phyloP scores from a whole-genome alignment of 2,329 filamentous ascomycete species.

The Tolypocladium amazonense region DNA sequence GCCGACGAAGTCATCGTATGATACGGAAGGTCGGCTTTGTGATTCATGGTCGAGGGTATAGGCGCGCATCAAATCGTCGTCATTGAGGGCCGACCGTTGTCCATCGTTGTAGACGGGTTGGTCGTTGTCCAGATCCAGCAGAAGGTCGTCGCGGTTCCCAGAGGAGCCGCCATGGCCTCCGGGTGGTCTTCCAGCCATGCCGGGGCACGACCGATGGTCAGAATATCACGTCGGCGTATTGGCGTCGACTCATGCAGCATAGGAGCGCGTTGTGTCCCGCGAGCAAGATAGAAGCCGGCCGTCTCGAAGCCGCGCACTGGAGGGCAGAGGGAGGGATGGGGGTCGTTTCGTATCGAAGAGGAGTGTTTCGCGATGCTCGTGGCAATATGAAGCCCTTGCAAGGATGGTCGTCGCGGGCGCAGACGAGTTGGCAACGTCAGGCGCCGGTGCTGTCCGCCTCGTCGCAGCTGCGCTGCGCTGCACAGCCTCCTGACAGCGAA shows the following conservation, averaged over 20 bases:
- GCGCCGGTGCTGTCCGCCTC: neutral
- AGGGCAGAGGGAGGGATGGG: neutral
- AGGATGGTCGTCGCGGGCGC: neutral
- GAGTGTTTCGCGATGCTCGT: neutral
- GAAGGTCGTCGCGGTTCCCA: constrained; percentile 44
- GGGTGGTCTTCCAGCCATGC: constrained; percentile 50
- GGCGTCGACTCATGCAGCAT: constrained; percentile 22
- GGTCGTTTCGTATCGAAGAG: neutral
- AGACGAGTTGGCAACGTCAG: neutral
- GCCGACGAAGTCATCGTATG: constrained; percentile 92
- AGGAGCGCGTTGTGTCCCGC: constrained; percentile 1
- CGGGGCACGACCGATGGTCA: constrained; percentile 28
- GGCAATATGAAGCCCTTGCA: neutral
- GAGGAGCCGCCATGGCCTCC: constrained; percentile 37
- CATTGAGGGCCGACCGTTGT: constrained; percentile 66
- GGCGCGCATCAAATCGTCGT: constrained; percentile 67
- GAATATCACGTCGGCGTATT: constrained; percentile 16
- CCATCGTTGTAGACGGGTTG: constrained; percentile 64
- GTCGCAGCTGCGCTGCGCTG: neutral
- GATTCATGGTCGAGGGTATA: constrained; percentile 61
- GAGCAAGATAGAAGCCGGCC: neutral
- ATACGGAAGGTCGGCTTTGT: constrained; percentile 69
- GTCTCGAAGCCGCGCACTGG: neutral
- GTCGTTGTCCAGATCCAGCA: constrained; percentile 65
- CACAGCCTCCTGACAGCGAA: constrained; percentile 7